Evolutionary conservation across 148 eudicot species (phyloP), one percentile per base, ranked within the genome.

Genomic region (Chenopodium formosanum): DNA sequence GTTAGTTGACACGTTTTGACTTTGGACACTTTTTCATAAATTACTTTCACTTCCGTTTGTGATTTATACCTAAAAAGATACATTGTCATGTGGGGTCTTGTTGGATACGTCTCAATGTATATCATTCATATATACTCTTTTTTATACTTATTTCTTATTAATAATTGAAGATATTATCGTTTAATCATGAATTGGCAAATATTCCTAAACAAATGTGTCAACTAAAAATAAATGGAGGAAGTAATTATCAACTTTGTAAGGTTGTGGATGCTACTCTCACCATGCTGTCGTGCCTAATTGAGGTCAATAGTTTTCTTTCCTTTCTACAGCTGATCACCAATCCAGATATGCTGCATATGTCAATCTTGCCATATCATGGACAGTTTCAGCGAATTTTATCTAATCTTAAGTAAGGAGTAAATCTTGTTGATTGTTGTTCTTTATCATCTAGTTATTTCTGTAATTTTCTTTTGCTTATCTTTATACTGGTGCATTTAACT

Each of bases 331-430:
- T 96, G 87, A 96, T 96, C 86, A 94, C 99, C 32, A 96, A 96
- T 90, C 99, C 99, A 76, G 99, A 96, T 85, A 92, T 92, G 95
- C 81, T 96, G 76, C 99, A 96, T 81, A 79, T 94, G 83, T 96
- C 99, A 76, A 91, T 96, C 85, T 91, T 96, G 87, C 99, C 99
- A 52, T 91, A 79, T 81, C 99, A 96, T 89, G 80, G 86, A 72
- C 90, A 88, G 53, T 96, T 94, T 81, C 84, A 87, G 80, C 90
- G 99, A 66, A 90, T 96, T 71, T 75, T 96, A 19, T 88, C 97
- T 87, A 94, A 94, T 85, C 91, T 96, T 48, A 91, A 95, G 99
- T 96, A 86, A 78, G 78, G 37, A 47, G 44, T 20, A 20, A n/a
- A 47, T 47, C 75, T 82, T 82, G 70, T 67, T 85, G 40, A 29